A percentile compares a stretch with the other conserved stretches of the same genome.
phyloP scores from a whole-genome alignment of 2,329 filamentous ascomycete species.

The Rugonectria rugulosa region DNA sequence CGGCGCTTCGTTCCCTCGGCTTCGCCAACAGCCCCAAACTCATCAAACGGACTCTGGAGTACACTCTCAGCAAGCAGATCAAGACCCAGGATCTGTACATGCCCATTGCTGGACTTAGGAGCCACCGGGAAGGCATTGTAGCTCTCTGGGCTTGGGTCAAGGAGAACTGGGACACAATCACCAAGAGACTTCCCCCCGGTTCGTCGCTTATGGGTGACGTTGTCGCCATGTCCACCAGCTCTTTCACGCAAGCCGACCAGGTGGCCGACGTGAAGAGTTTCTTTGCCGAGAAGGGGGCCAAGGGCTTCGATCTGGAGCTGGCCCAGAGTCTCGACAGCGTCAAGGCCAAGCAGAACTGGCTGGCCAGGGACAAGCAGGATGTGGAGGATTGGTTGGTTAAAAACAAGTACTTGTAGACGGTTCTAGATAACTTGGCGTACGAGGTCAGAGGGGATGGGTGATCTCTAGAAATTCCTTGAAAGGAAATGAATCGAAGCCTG shows the following conservation, averaged over 20 bases:
- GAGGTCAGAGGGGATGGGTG: not conserved
- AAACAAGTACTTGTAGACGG: constrained; percentile 39
- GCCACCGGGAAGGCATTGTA: constrained; percentile 78
- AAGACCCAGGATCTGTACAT: constrained; percentile 96
- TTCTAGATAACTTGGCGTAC: not conserved
- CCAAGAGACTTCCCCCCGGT: constrained; percentile 83
- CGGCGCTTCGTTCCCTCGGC: constrained; percentile 83
- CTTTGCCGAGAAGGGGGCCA: constrained; percentile 83
- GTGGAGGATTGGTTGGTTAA: constrained; percentile 64
- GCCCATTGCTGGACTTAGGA: constrained; percentile 79
- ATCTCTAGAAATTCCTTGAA: not conserved
- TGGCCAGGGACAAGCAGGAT: constrained; percentile 68
- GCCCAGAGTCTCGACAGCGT: constrained; percentile 91
- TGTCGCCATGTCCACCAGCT: constrained; percentile 81
- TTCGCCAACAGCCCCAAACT: constrained; percentile 79
- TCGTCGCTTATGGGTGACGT: constrained; percentile 86
- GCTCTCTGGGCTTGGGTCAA: constrained; percentile 86
- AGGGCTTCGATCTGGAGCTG: constrained; percentile 83
- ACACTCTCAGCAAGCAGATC: constrained; percentile 81
- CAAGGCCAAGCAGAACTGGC: constrained; percentile 75
- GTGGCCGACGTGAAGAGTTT: constrained; percentile 79
- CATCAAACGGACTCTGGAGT: constrained; percentile 79
- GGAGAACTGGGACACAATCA: constrained; percentile 85
- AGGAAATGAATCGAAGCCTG: not conserved
- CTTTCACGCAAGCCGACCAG: constrained; percentile 81